Evolutionary conservation across 2,329 filamentous ascomycete species (phyloP).

Genomic region (Parafenestella ontariensis): DNA sequence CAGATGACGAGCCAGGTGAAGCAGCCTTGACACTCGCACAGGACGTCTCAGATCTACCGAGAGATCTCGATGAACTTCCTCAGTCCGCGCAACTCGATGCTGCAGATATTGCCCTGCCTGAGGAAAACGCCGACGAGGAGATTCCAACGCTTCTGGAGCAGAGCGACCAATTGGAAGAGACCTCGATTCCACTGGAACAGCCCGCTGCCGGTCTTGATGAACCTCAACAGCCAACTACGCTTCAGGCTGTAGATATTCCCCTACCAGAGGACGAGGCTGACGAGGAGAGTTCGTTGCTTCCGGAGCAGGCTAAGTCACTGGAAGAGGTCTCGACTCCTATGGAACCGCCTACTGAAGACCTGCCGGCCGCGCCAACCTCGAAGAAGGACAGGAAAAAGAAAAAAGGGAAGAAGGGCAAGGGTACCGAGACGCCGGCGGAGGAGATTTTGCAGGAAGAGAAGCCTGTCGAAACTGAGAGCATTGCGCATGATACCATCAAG

Average conservation of each 20-base stretch:
- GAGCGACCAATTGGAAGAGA: background rate
- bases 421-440: conserved; percentile 13
- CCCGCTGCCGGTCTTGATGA: too few species aligned
- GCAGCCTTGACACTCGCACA: background rate
- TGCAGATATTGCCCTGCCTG: background rate
- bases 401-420: conserved; percentile 30
- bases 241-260: background rate
- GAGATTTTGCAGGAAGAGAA: conserved; percentile 1
- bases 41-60: background rate
- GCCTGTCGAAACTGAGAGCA: background rate
- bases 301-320: background rate
- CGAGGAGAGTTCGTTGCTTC: background rate
- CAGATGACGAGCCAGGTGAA: background rate
- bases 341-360: conserved; percentile 5
- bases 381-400: conserved; percentile 32
- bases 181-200: background rate
- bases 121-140: background rate
- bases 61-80: background rate
- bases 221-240: too few species aligned
- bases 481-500: background rate
- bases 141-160: background rate
- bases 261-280: background rate
- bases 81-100: background rate
- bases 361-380: conserved; percentile 9
- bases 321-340: background rate